Evolutionary conservation across 2,329 filamentous ascomycete genomes (phyloP).

Genomic region (Ceratocystiopsis brevicomis): DNA sequence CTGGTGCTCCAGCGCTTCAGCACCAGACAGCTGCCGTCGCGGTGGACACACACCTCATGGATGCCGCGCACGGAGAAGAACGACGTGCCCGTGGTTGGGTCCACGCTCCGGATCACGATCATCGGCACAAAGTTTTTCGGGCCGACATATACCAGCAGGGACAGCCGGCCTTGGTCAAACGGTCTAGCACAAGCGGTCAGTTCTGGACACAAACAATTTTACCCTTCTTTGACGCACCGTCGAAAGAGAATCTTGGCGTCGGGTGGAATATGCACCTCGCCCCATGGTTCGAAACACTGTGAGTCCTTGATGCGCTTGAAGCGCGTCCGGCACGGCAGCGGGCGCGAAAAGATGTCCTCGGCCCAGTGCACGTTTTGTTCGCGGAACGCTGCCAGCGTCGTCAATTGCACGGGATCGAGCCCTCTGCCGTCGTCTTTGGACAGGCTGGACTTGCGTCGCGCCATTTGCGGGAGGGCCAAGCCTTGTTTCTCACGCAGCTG

Average conservation of each 20-base stretch:
- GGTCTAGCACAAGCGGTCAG: constrained; percentile 17
- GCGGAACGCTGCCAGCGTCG: background rate
- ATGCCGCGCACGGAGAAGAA: constrained; percentile 32
- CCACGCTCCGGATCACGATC: constrained; percentile 26
- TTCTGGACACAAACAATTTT: background rate
- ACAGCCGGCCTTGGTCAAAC: constrained; percentile 36
- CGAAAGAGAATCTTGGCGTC: constrained; percentile 34
- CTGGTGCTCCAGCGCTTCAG: constrained; percentile 32
- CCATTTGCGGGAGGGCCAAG: constrained; percentile 15
- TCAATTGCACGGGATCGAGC: too few species aligned
- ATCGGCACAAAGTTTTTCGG: constrained; percentile 24
- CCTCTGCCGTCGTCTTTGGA: too few species aligned
- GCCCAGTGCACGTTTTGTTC: constrained; percentile 31
- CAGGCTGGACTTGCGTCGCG: too few species aligned
- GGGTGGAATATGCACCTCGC: constrained; percentile 24
- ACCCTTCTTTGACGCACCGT: constrained; percentile 20
- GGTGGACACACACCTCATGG: constrained; percentile 34
- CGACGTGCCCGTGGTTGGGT: constrained; percentile 18
- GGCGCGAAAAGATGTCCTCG: constrained; percentile 38
- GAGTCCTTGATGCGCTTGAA: constrained; percentile 26
- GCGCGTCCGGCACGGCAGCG: constrained; percentile 30
- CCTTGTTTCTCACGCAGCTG: constrained; percentile 32
- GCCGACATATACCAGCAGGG: constrained; percentile 32
- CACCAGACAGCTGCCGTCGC: constrained; percentile 28
- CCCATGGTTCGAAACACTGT: constrained; percentile 27